Evolutionary conservation across 192 early-diverging fungal genomes (phyloP).

Genomic region (Gaertneriomyces semiglobifer): DNA sequence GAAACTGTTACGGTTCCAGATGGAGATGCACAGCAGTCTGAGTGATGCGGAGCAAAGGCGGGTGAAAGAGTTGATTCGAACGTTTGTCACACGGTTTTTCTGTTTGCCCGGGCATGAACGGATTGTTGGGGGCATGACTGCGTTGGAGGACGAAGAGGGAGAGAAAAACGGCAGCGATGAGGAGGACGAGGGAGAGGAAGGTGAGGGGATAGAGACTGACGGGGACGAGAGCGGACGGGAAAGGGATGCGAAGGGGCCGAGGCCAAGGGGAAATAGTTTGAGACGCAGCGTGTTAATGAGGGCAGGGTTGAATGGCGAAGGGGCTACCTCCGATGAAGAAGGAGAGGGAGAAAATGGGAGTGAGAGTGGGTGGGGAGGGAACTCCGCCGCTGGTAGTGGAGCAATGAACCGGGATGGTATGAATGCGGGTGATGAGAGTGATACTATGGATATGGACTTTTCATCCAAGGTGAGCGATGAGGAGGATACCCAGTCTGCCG

Average conservation of each 20-base stretch:
- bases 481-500: too few relatives aligned
- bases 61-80: constrained; percentile 71
- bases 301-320: background rate
- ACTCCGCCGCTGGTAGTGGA: too few relatives aligned
- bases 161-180: constrained; percentile 49
- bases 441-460: too few relatives aligned
- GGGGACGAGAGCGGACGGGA: constrained; percentile 1
- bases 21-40: constrained; percentile 55
- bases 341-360: constrained; percentile 12
- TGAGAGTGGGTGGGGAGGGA: background rate
- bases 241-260: too few relatives aligned
- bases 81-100: constrained; percentile 71
- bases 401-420: too few relatives aligned
- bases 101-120: constrained; percentile 40
- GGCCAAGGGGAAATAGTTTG: background rate
- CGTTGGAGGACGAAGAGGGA: constrained; percentile 46
- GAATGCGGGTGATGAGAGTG: too few relatives aligned
- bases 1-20: constrained; percentile 68
- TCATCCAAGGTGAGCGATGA: too few relatives aligned
- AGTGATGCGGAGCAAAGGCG: constrained; percentile 60
- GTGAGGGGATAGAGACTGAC: constrained; percentile 28
- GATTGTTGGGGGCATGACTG: constrained; percentile 4
- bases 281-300: background rate
- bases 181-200: constrained; percentile 36
- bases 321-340: background rate